Conservation (phyloP, 2,329 filamentous ascomycete species). For the Drechslerella dactyloides region DNA sequence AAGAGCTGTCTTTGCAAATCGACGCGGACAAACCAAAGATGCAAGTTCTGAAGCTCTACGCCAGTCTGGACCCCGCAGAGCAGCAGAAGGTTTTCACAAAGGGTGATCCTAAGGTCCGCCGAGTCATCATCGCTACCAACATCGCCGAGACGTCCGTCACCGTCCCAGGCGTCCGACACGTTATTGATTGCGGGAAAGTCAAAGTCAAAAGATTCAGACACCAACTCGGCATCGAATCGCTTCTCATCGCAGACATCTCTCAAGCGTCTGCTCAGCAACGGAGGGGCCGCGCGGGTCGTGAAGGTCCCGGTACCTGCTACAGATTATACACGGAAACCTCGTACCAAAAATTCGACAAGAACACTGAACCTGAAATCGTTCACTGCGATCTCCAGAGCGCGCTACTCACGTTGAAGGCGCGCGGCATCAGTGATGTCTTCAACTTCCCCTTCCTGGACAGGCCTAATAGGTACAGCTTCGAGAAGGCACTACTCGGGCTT, state of each 20-base stretch:
- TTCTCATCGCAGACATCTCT: slow-evolving; percentile 76
- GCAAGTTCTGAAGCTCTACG: slow-evolving; percentile 80
- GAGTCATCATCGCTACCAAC: slow-evolving; percentile 91
- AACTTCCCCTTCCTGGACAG: slow-evolving; percentile 84
- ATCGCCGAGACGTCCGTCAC: slow-evolving; percentile 99
- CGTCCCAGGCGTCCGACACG: slow-evolving; percentile 87
- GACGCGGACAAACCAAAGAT: slow-evolving; percentile 61
- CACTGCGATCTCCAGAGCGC: slow-evolving; percentile 86
- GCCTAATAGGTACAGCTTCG: slow-evolving; percentile 76
- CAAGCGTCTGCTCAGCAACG: slow-evolving; percentile 92
- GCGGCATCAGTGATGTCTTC: slow-evolving; percentile 80
- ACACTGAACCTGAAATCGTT: slow-evolving; percentile 85
- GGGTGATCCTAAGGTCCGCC: slow-evolving; percentile 72
- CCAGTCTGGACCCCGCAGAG: slow-evolving; percentile 82
- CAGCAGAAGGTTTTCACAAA: slow-evolving; percentile 87
- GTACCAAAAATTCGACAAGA: slow-evolving; percentile 68
- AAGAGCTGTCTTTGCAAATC: slow-evolving; percentile 76
- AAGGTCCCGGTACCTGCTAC: slow-evolving; percentile 87
- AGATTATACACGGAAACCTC: slow-evolving; percentile 86
- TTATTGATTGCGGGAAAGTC: slow-evolving; percentile 90
- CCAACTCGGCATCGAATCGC: slow-evolving; percentile 83
- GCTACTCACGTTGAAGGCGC: slow-evolving; percentile 89
- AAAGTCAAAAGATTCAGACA: slow-evolving; percentile 92
- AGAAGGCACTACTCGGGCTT: slow-evolving; percentile 81
- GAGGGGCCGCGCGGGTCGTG: slow-evolving; percentile 88